Conservation (phyloP, 495 filamentous ascomycete species). For the Cudoniella acicularis region DNA sequence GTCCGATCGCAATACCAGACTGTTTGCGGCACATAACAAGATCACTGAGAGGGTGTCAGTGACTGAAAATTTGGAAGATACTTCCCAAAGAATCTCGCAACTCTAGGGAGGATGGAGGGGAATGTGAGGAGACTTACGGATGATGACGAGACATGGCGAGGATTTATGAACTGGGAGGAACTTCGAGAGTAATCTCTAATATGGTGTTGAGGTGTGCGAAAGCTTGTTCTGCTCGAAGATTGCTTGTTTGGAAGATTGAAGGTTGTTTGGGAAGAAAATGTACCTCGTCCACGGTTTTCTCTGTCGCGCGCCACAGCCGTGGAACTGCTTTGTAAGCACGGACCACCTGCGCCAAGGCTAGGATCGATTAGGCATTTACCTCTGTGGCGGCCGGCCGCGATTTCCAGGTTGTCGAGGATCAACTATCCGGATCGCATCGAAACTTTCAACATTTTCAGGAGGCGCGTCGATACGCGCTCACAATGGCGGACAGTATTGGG, state of each 20-base stretch:
- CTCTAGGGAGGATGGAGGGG: slow-evolving; percentile 6
- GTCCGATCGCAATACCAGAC: slow-evolving; percentile 95
- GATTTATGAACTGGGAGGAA: not conserved
- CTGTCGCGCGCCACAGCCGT: not conserved
- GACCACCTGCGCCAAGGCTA: slow-evolving; percentile 9
- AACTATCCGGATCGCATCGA: too few species aligned
- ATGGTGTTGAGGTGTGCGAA: not conserved
- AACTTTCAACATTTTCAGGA: too few species aligned
- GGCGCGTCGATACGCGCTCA: too few species aligned
- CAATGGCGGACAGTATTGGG: slow-evolving; percentile 31
- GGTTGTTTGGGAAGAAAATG: too few species aligned
- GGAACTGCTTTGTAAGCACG: slow-evolving; percentile 19
- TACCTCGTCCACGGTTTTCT: not conserved
- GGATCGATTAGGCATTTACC: not conserved
- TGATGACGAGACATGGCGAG: slow-evolving; percentile 69
- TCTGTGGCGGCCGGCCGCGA: not conserved
- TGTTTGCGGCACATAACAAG: slow-evolving; percentile 99
- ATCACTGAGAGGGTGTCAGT: slow-evolving; percentile 58
- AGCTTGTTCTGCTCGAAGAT: not conserved
- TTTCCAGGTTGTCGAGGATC: not conserved
- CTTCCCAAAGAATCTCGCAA: too few species aligned
- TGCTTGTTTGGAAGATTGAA: too few species aligned
- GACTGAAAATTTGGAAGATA: slow-evolving; percentile 30
- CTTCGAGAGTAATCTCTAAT: not conserved
- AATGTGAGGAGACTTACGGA: slow-evolving; percentile 50